Base-by-base conservation (phyloP, 768 basidiomycete species). In the Lepiota venenata region DNA sequence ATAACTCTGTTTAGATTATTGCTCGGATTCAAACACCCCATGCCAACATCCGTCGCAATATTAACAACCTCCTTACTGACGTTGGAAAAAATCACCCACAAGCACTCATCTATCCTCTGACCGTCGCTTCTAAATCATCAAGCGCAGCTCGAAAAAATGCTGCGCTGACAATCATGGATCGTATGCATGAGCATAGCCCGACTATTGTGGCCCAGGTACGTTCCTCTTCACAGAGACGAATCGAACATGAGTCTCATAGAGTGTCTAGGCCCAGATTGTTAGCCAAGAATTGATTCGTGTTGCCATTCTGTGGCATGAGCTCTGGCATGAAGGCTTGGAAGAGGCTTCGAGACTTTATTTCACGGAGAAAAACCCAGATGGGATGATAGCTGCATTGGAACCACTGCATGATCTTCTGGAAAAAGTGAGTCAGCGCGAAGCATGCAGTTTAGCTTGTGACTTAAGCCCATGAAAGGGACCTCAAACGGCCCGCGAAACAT, bases 301-400 rank as follows among this genome's bases (percentile, higher is more conserved):
- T 6, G 96, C 97, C 6, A 98, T 99, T 56, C 75, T 99, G 10
- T 99, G 97, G 97, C 95, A 98, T 61, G 97, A 99, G 68, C 75
- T 94, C 59, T 99, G 97, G 97, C 94, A 98, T 62, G 97, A 99
- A 72, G 94, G 93, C 15, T 76, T 99, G 18, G 97, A 99, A 71
- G 97, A 99, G 69, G 97, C 97, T 5, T 97, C 95, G 6, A 82
- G 97, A 39, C 72, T 93, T 43, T 99, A 94, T 74, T 99, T 95
- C 77, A 94, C 92, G 9, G 97, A 98, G 61, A 90, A 93, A 63
- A 97, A 99, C 67, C 88, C 96, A 1, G 90, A 93, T 56, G 97
- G 91, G 5, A 99, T 99, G 97, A 97, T 98, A 62, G 87, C 85
- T 20, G 88, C 84, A 11, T 71, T 99, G 45, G 93, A 94, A 61